Evolutionary conservation across 257 asterid genomes (phyloP), one percentile per base, ranked within the genome.

Genomic region (Eucommia ulmoides): DNA sequence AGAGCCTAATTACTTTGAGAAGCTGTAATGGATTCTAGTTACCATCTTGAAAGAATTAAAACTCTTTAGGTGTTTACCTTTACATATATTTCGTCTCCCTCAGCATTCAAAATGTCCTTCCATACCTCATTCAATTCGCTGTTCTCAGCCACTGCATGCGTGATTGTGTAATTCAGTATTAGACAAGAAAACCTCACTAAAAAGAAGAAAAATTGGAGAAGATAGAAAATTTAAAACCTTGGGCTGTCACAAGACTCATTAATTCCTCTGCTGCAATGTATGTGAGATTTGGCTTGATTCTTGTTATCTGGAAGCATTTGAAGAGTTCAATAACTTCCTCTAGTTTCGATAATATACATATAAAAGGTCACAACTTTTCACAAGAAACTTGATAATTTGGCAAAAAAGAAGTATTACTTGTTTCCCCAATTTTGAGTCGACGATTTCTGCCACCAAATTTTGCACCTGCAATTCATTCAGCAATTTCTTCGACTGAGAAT

Each of bases 191-290:
- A 45, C 22, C 24, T 18, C 14, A 0, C 2, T 1, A 3, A 52
- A 9, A 51, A 11, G 26, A 20, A 38, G 47, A 4, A 45, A 54
- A 44, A 3, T 29, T 6, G 24, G 49, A 16, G 44, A 33, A 49
- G 3, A 49, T 12, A 25, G 22, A 61, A 20, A 2, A 33, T 19
- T 21, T 62, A 0, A n/a, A 46, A 88, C 98, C 96, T 76, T 91
- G 96, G 67, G 94, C 98, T 58, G 96, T 86, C 35, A 91, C 96
- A 3, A 91, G 96, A 73, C 98, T 89, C 98, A 91, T 91, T 60
- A 86, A 72, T 86, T 91, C 89, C 75, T 81, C 98, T 8, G 94
- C 70, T 22, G 94, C 96, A 71, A 91, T 70, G 50, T 80, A 82
- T 18, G 94, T 79, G 70, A 91, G 93, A 19, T 88, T 67, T 22